These are phyloP conservation scores for Dothistroma pini DNA, from an alignment of 2,329 filamentous ascomycete genomes.

Conservation along the genomic window DNA sequence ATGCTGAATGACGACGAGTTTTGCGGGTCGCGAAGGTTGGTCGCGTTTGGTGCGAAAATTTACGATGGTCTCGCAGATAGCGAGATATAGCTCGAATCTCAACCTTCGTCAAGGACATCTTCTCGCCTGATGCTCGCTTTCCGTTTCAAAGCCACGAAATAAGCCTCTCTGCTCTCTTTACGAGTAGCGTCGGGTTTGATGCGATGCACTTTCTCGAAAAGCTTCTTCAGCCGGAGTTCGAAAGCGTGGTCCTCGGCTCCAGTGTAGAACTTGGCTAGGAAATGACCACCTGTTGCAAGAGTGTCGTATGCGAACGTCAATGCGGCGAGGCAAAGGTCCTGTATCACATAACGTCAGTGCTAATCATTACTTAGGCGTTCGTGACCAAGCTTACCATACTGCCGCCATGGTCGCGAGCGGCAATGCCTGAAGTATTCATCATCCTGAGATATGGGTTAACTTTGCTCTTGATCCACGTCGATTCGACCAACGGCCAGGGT, in stretches of 20 bases:
- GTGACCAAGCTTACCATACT: conserved; percentile 73
- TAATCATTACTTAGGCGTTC: not conserved
- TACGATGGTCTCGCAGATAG: not conserved
- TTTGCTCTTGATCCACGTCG: conserved; percentile 81
- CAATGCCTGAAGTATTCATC: conserved; percentile 95
- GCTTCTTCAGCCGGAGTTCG: conserved; percentile 66
- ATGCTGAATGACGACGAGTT: not conserved
- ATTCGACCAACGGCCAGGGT: conserved; percentile 81
- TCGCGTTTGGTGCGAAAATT: not conserved
- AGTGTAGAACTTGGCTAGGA: conserved; percentile 97
- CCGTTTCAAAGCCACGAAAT: conserved; percentile 74
- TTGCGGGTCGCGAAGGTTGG: not conserved
- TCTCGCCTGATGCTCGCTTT: conserved; percentile 52
- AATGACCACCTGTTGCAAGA: conserved; percentile 76
- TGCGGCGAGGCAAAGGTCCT: conserved; percentile 89
- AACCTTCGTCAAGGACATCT: conserved; percentile 37
- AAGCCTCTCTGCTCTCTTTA: conserved; percentile 69
- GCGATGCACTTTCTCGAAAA: conserved; percentile 77
- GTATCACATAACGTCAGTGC: not conserved
- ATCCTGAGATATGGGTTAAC: conserved; percentile 97
- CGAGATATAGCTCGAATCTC: conserved; percentile 7
- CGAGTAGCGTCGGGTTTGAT: conserved; percentile 92
- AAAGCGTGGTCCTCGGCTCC: conserved; percentile 79
- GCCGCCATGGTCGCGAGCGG: conserved; percentile 81
- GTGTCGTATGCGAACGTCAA: conserved; percentile 82